phyloP scores from a whole-genome alignment of 164 flowering plant species.

The Brasenia schreberi region DNA sequence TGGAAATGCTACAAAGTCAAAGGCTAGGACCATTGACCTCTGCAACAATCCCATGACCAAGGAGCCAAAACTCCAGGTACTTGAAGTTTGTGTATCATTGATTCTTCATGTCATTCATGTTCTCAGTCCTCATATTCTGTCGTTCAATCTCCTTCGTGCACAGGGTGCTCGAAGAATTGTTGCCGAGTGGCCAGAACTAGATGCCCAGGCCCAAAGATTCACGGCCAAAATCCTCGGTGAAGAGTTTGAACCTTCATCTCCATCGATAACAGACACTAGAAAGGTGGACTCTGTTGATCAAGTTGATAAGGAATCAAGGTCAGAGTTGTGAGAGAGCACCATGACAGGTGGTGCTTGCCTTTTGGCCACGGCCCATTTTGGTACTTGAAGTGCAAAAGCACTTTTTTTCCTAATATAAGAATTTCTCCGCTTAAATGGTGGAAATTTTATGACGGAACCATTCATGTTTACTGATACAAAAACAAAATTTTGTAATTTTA shows the following conservation, averaged over 20 bases:
- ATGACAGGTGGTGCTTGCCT: background rate
- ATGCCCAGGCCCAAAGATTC: conserved; percentile 62
- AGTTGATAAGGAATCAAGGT: background rate
- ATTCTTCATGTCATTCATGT: background rate
- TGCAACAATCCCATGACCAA: conserved; percentile 99
- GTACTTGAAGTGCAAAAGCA: no score
- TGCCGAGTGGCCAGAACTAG: conserved; percentile 85
- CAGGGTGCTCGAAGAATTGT: conserved; percentile 91
- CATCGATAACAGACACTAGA: background rate
- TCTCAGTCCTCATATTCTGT: background rate
- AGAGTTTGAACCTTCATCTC: conserved; percentile 18
- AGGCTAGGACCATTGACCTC: conserved; percentile 90
- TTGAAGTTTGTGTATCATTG: background rate
- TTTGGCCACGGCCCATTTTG: background rate
- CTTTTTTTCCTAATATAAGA: no score
- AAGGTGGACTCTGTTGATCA: background rate
- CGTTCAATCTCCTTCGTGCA: background rate
- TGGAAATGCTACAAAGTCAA: conserved; percentile 77
- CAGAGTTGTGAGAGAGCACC: background rate
- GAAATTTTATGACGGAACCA: no score
- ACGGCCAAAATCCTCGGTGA: conserved; percentile 71
- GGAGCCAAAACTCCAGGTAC: conserved; percentile 96
- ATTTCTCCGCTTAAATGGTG: no score
- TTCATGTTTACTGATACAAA: no score
- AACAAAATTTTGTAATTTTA: no score